phyloP scores from a whole-genome alignment of 805 yeast genomes.

The Pichia rugopelliculosa region DNA sequence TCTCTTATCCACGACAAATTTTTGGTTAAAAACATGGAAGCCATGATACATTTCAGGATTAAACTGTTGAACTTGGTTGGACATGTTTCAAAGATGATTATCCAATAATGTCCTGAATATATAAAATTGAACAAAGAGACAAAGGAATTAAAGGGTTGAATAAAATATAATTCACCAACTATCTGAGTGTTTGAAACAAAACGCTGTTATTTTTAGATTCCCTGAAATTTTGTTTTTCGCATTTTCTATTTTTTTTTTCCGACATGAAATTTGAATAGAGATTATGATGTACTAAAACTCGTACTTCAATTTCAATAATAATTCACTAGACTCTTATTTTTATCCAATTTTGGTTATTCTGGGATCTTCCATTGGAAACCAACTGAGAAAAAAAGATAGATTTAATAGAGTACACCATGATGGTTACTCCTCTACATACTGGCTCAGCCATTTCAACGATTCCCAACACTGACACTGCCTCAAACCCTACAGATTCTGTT shows the following conservation, averaged over 20 bases:
- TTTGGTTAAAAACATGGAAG: slow-evolving; percentile 70
- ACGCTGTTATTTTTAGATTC: background rate
- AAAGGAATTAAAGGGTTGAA: background rate
- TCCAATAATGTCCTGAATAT: no score
- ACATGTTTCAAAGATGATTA: no score
- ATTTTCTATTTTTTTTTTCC: background rate
- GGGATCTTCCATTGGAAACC: background rate
- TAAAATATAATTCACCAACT: no score
- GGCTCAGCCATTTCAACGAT: background rate
- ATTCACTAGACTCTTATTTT: background rate
- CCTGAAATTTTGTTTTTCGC: background rate
- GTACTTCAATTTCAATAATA: no score
- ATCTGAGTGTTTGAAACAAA: no score
- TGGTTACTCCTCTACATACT: background rate
- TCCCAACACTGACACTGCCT: background rate
- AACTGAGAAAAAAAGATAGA: background rate
- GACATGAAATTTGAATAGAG: background rate
- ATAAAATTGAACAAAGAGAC: background rate
- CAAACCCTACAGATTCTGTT: background rate
- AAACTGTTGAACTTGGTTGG: background rate
- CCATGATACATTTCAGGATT: slow-evolving; percentile 25
- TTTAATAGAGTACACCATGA: background rate
- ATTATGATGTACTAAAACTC: no score
- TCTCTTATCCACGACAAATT: slow-evolving; percentile 82
- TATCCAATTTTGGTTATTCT: background rate